A percentile compares a stretch with the other conserved stretches of the same genome.
Evolutionary conservation across 345 rosid genomes (phyloP).

Genomic region (Alliaria petiolata): DNA sequence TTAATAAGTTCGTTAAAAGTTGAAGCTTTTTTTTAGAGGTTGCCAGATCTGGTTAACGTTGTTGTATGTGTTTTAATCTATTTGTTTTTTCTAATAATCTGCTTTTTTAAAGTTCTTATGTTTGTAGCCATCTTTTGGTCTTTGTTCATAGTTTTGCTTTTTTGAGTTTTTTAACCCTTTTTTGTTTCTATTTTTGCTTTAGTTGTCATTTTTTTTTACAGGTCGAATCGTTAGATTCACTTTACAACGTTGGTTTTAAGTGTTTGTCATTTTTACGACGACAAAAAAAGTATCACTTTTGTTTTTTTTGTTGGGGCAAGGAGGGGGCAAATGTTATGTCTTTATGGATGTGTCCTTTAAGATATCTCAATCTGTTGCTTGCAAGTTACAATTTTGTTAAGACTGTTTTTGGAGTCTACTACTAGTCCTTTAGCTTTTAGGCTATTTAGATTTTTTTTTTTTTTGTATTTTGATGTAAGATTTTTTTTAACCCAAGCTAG

Average conservation of each 20-base stretch:
- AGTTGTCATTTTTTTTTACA: neutral
- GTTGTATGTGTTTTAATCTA: conserved; percentile 27
- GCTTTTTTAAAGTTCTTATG: conserved; percentile 2
- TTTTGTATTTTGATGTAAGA: neutral
- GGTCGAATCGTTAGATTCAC: conserved; percentile 22
- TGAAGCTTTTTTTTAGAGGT: conserved; percentile 24
- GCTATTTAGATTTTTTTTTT: too few species aligned
- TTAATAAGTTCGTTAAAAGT: conserved; percentile 29
- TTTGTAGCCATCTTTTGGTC: conserved; percentile 7
- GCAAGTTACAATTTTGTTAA: conserved; percentile 9
- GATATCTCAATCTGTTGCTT: conserved; percentile 29
- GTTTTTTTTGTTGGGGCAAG: conserved; percentile 26
- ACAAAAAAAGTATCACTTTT: conserved; percentile 19
- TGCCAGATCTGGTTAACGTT: conserved; percentile 25
- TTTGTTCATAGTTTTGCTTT: conserved; percentile 12
- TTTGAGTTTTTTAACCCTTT: too few species aligned
- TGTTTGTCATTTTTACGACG: conserved; percentile 24
- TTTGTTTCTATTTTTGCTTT: neutral
- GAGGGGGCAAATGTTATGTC: conserved; percentile 25
- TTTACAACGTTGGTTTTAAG: conserved; percentile 8
- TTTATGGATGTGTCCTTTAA: conserved; percentile 27
- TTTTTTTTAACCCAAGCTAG: too few species aligned
- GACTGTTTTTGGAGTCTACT: conserved; percentile 14
- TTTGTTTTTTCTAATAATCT: conserved; percentile 13
- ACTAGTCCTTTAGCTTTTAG: neutral